Evolutionary conservation across 768 basidiomycete species (phyloP), one percentile per base, ranked within the genome.

Genomic region (Suillus bovinus): DNA sequence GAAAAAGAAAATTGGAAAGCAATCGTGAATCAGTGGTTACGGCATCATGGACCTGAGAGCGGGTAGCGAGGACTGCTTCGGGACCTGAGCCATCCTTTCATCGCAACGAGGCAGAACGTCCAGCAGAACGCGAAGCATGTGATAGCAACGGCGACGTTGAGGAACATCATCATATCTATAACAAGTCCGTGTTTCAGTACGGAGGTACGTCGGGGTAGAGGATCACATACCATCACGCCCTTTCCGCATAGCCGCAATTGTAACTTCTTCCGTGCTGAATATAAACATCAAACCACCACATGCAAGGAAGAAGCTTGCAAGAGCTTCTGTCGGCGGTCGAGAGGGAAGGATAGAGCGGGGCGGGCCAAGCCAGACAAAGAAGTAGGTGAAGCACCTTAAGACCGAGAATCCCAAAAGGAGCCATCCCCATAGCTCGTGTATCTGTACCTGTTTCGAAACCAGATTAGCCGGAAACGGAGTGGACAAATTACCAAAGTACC

Each of bases 371-470:
- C 91, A 98, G 44, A 96, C 81, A 85, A 98, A 94, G 78, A 95
- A 93, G 73, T 98, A 99, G 2, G 96, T 98, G 42, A 95, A 68
- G 71, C 89, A 92, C 58, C 96, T 85, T 63, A 96, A 77, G 9
- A 91, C 79, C 6, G 91, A 84, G 72, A 90, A 94, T 5, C 79
- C 89, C 60, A 89, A 81, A 16, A 99, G 86, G 27, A 96, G 80
- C 76, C 86, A 87, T 53, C 96, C 96, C 96, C 96, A 99, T 4
- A 98, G 80, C 36, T 82, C 74, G 74, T 99, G 96, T 58, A 98
- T 90, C 72, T 94, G 87, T 44, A 97, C 94, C 84, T 91, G 41
- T 33, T 31, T 16, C 58, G 14, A 38, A 24, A 27, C 24, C 13
- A 27, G 5, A 17, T 56, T 29, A 29, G 33, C 22, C n/a, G 46